Conservation (phyloP, 2,329 filamentous ascomycete species). For the Claviceps cyperi region DNA sequence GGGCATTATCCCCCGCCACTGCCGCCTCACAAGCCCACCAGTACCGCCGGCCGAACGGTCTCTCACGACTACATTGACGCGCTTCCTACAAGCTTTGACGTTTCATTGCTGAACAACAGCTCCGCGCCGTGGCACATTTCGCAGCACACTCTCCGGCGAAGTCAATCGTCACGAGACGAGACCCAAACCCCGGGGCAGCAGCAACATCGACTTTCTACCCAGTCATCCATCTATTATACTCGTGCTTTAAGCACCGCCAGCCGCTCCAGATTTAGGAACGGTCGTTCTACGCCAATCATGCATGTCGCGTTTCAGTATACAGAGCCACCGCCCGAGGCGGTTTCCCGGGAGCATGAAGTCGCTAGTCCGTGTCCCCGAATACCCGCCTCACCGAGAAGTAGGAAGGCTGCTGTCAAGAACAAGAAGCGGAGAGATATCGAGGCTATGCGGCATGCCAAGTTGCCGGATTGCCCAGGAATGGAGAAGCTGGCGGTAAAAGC, state of each 20-base stretch:
- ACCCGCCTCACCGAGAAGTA: conserved; percentile 15
- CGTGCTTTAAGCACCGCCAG: conserved; percentile 14
- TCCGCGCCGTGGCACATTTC: conserved; percentile 7
- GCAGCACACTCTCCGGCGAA: no score
- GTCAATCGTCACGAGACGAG: conserved; percentile 2
- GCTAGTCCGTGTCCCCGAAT: conserved; percentile 8
- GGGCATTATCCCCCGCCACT: background rate
- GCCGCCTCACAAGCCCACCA: conserved; percentile 7
- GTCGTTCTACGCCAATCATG: conserved; percentile 9
- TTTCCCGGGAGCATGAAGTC: conserved; percentile 4
- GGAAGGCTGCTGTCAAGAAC: conserved; percentile 24
- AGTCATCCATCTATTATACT: conserved; percentile 10
- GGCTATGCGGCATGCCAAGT: conserved; percentile 12
- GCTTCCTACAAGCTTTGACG: conserved; percentile 12
- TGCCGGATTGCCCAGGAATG: conserved; percentile 8
- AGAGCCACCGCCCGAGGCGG: background rate
- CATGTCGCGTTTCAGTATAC: conserved; percentile 10
- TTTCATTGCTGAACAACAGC: conserved; percentile 10
- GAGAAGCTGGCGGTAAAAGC: background rate
- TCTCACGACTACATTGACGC: conserved; percentile 11
- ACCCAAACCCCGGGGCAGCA: background rate
- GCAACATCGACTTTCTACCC: conserved; percentile 5
- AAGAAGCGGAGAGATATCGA: conserved; percentile 27
- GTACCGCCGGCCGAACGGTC: conserved; percentile 6
- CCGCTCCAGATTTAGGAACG: conserved; percentile 1